Conservation (phyloP, 2,329 filamentous ascomycete genomes). For the Macroventuria anomochaeta region DNA sequence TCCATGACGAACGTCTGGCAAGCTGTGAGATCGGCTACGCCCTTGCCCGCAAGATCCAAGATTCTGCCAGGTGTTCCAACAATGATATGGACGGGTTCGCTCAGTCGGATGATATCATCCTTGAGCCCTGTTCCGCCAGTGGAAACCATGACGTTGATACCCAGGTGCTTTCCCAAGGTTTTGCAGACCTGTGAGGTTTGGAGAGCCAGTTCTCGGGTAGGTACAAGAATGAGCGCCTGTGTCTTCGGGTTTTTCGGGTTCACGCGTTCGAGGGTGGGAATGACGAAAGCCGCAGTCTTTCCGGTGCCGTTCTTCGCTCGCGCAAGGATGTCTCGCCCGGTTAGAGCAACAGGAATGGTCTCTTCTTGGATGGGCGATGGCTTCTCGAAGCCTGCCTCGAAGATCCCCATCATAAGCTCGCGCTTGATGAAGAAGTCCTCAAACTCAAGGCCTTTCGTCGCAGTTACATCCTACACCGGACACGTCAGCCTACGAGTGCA, state of each 20-base stretch:
- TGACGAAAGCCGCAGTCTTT: slow-evolving; percentile 97
- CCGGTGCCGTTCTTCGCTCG: slow-evolving; percentile 98
- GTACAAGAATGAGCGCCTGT: slow-evolving; percentile 94
- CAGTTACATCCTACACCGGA: slow-evolving; percentile 84
- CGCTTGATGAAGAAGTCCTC: slow-evolving; percentile 96
- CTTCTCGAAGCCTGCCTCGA: slow-evolving; percentile 98
- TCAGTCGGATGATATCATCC: slow-evolving; percentile 94
- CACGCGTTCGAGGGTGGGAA: slow-evolving; percentile 92
- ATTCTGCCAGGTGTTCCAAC: slow-evolving; percentile 97
- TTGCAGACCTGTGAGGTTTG: slow-evolving; percentile 99
- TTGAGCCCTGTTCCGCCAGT: slow-evolving; percentile 94
- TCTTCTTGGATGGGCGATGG: slow-evolving; percentile 99
- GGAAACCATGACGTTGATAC: slow-evolving; percentile 98
- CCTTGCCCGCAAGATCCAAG: slow-evolving; percentile 93
- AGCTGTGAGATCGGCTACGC: slow-evolving; percentile 92
- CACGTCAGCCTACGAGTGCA: slow-evolving; percentile 13
- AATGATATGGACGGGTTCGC: slow-evolving; percentile 94
- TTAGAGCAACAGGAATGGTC: slow-evolving; percentile 94
- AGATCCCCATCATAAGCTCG: slow-evolving; percentile 97
- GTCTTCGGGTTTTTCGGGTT: slow-evolving; percentile 97
- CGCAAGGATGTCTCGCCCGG: slow-evolving; percentile 92
- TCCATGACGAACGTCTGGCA: slow-evolving; percentile 99
- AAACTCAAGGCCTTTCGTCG: slow-evolving; percentile 96
- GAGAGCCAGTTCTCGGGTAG: slow-evolving; percentile 93
- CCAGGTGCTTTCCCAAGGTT: slow-evolving; percentile 94